A percentile compares a stretch with the other conserved stretches of the same genome.
phyloP scores from a whole-genome alignment of 2,329 filamentous ascomycete genomes.

The Aspergillus pseudoglaucus region DNA sequence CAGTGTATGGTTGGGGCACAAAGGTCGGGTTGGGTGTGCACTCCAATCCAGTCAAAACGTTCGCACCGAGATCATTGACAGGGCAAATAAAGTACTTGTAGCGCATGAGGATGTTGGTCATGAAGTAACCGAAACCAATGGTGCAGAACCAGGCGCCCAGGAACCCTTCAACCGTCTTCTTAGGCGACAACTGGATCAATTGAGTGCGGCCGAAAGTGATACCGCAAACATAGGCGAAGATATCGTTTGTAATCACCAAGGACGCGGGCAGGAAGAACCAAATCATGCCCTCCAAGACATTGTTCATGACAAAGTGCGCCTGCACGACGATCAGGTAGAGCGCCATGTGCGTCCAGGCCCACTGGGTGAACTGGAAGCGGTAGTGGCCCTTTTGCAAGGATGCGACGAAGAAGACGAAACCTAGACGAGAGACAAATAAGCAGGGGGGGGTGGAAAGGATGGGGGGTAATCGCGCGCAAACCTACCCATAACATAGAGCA shows the following conservation, averaged over 20 bases:
- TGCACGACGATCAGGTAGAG: conserved; percentile 96
- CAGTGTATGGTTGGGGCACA: conserved; percentile 64
- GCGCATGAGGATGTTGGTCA: conserved; percentile 78
- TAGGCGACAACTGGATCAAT: conserved; percentile 94
- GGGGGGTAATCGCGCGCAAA: conserved; percentile 8
- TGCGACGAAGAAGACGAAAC: conserved; percentile 96
- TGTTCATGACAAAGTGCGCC: conserved; percentile 99
- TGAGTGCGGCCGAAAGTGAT: conserved; percentile 96
- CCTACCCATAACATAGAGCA: conserved; percentile 93
- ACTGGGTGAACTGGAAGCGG: conserved; percentile 98
- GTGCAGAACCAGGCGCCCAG: conserved; percentile 95
- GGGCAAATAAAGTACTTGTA: conserved; percentile 99
- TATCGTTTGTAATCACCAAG: conserved; percentile 96
- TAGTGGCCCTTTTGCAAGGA: conserved; percentile 94
- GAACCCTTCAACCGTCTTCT: conserved; percentile 98
- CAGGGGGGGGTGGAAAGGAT: background rate
- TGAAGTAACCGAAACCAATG: conserved; percentile 70
- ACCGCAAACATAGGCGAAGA: conserved; percentile 95
- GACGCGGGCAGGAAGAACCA: conserved; percentile 98
- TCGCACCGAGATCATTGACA: conserved; percentile 91
- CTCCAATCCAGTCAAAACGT: conserved; percentile 81
- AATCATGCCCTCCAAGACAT: conserved; percentile 98
- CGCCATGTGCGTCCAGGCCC: conserved; percentile 99
- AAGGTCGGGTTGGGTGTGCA: conserved; percentile 92
- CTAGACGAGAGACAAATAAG: conserved; percentile 40